phyloP scores from a whole-genome alignment of 2,329 filamentous ascomycete genomes.

The Talaromyces sp. region DNA sequence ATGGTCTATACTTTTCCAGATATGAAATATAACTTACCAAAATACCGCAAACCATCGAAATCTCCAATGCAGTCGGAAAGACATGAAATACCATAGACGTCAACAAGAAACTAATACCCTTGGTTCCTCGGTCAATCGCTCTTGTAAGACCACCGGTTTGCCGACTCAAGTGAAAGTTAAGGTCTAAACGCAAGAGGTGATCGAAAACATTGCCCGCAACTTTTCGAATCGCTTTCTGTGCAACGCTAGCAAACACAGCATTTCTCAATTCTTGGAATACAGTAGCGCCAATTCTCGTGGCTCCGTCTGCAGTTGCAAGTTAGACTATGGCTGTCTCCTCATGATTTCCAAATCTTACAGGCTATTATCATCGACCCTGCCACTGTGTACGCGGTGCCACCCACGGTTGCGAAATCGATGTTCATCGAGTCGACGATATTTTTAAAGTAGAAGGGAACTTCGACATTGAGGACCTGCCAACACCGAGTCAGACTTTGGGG shows the following conservation, averaged over 20 bases:
- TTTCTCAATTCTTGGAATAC: slow-evolving; percentile 92
- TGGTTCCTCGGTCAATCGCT: slow-evolving; percentile 94
- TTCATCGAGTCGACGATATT: slow-evolving; percentile 98
- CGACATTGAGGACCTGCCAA: slow-evolving; percentile 75
- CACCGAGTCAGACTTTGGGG: neutral
- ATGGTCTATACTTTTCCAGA: no score
- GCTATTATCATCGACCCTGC: slow-evolving; percentile 91
- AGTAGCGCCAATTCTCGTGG: slow-evolving; percentile 81
- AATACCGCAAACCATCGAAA: slow-evolving; percentile 92
- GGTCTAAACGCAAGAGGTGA: slow-evolving; percentile 81
- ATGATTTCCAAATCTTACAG: slow-evolving; percentile 51
- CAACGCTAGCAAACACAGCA: slow-evolving; percentile 93
- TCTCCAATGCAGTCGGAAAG: slow-evolving; percentile 88
- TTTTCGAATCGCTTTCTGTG: slow-evolving; percentile 89
- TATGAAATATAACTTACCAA: no score
- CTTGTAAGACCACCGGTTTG: slow-evolving; percentile 93
- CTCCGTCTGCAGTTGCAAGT: slow-evolving; percentile 60
- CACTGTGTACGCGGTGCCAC: slow-evolving; percentile 84
- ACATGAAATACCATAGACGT: slow-evolving; percentile 99
- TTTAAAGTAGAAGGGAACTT: slow-evolving; percentile 99
- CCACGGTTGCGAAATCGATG: slow-evolving; percentile 79
- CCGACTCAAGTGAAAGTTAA: slow-evolving; percentile 89
- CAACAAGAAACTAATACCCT: slow-evolving; percentile 94
- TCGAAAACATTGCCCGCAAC: slow-evolving; percentile 92
- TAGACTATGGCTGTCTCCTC: slow-evolving; percentile 19